Evolutionary conservation across 2,329 filamentous ascomycete genomes (phyloP).

Genomic region (Colletotrichum theobromicola): DNA sequence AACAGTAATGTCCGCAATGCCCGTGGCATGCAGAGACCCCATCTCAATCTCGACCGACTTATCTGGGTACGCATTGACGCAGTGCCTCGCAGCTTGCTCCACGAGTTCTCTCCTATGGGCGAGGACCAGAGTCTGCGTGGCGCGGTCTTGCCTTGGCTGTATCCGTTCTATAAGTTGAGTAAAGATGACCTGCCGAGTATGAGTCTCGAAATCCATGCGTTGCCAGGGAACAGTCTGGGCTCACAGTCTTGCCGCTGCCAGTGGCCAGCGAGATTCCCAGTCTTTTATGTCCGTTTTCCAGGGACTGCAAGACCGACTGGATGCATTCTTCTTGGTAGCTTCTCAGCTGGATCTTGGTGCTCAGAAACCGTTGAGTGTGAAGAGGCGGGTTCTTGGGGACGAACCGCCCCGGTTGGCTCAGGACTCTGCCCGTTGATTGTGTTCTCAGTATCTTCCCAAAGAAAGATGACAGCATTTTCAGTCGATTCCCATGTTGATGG

Average conservation of each 20-base stretch:
- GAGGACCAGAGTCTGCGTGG: constrained; percentile 84
- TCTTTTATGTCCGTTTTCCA: constrained; percentile 75
- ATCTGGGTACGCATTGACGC: constrained; percentile 77
- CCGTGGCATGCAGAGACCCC: constrained; percentile 78
- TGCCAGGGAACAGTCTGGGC: constrained; percentile 5
- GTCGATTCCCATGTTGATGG: background rate
- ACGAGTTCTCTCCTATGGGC: constrained; percentile 93
- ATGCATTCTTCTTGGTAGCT: constrained; percentile 94
- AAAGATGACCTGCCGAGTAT: constrained; percentile 77
- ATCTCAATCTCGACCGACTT: constrained; percentile 91
- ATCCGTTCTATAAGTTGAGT: constrained; percentile 90
- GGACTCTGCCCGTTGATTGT: background rate
- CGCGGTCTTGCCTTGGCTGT: constrained; percentile 55
- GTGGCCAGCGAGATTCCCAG: constrained; percentile 87
- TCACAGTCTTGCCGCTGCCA: constrained; percentile 84
- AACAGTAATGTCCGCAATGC: constrained; percentile 88
- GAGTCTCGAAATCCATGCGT: background rate
- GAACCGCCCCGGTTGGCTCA: background rate
- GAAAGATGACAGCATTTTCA: background rate
- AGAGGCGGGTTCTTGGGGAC: background rate
- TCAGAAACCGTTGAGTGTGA: background rate
- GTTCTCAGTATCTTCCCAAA: background rate
- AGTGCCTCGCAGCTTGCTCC: constrained; percentile 90
- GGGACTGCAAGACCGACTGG: constrained; percentile 73
- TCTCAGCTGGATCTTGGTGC: constrained; percentile 64